Evolutionary conservation across 257 asterid species (phyloP), one percentile per base, ranked within the genome.

Genomic region (Paraleonurus japonicus): DNA sequence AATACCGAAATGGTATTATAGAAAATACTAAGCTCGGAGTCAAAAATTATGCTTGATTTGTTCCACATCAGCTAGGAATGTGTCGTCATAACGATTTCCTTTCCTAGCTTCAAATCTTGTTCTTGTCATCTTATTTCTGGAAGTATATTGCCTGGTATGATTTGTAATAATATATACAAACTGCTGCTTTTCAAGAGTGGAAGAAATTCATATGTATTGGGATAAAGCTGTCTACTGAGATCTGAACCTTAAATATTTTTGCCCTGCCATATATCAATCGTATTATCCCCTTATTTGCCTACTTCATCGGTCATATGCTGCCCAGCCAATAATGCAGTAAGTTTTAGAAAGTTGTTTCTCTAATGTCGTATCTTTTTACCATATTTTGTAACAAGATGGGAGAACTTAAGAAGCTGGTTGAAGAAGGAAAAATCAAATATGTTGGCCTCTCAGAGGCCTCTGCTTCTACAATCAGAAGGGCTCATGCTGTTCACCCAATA

Each of bases 401-500:
- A 69, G 95, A 88, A 65, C 79, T 88, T 1, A 86, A 85, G 83
- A 86, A 85, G 59, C 77, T 86, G 59, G 89, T 85, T 54, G 88
- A 85, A 73, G 93, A 89, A 80, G 92, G 93, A 59, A 89, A 85
- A 70, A 76, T 87, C 28, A 89, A 82, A 73, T 87, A 87, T 33
- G 76, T 87, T 55, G 96, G 93, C 51, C 81, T 89, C 33, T 89
- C 96, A 0, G 96, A 86, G 86, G 91, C 96, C 23, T 83, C 84
- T 20, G 85, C 81, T 54, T 74, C 85, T 12, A 83, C 94, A 19
- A 87, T 87, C 61, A 82, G 83, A 80, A 89, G 93, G 79, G 93
- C 96, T 28, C 89, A 89, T 26, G 89, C 86, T 4, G 81, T 87
- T 63, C 93, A 89, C 78, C 90, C 92, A 3, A 51, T 89, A 77